Conservation (phyloP, 768 basidiomycete species). For the Daedaleopsis sinensis region DNA sequence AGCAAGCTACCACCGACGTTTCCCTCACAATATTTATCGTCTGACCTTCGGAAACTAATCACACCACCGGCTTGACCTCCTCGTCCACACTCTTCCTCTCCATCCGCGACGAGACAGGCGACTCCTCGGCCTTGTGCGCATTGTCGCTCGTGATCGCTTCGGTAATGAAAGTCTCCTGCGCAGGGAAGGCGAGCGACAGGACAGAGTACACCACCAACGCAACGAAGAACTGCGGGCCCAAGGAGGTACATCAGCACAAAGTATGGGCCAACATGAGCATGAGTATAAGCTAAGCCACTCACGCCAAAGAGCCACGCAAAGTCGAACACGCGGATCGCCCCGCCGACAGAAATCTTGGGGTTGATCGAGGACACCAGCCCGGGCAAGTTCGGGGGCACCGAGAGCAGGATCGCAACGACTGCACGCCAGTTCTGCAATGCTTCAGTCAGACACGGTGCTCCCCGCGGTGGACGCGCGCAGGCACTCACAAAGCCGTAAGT, state of each 20-base stretch:
- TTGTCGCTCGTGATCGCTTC: conserved; percentile 27
- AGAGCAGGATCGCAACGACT: conserved; percentile 62
- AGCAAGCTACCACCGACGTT: neutral
- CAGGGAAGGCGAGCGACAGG: conserved; percentile 41
- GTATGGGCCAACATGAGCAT: neutral
- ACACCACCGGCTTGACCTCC: conserved; percentile 12
- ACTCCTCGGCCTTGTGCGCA: conserved; percentile 10
- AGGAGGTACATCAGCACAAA: neutral
- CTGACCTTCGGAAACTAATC: neutral
- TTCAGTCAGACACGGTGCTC: neutral
- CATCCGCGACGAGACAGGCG: conserved; percentile 6
- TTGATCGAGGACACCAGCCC: conserved; percentile 81
- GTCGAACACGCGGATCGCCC: conserved; percentile 59
- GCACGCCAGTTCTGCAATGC: conserved; percentile 82
- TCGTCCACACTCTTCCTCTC: conserved; percentile 22
- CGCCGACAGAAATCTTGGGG: conserved; percentile 60
- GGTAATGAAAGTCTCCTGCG: conserved; percentile 38
- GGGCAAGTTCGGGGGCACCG: conserved; percentile 73
- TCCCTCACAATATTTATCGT: neutral
- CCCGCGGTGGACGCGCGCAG: neutral
- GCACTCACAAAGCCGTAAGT: conserved; percentile 66
- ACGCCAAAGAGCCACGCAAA: conserved; percentile 81
- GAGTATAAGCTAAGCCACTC: conserved; percentile 28
- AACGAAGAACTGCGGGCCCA: conserved; percentile 34
- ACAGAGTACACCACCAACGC: conserved; percentile 37